Base-by-base conservation (phyloP, 192 early-diverging fungal genomes). In the Tieghemiomyces parasiticus region DNA sequence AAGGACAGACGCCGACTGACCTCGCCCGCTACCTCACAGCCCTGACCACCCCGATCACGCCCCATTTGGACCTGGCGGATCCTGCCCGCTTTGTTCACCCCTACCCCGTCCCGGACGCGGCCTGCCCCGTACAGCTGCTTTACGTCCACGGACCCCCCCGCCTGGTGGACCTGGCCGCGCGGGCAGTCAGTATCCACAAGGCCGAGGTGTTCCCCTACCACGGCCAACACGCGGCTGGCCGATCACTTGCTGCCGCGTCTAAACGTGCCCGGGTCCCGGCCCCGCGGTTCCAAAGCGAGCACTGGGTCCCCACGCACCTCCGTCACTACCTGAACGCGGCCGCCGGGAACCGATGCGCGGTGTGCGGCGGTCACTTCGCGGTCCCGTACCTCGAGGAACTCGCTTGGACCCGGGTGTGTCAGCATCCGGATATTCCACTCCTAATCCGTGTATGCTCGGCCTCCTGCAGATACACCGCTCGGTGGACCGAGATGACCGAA, bases 111-210 rank as follows among this genome's bases (percentile, higher is more conserved):
- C 30, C 50, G 46, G 25, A 59, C 22, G 16, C 53, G 42, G 58
- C 28, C 46, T 20, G 49, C 20, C 10, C 30, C 24, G 64, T 66
- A 24, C 24, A 59, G 22, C 20, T 38, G 22, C 31, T 70, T 59
- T 46, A 59, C 48, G 34, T 25, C 12, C 59, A 34, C 24, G 67
- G 68, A 31, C 51, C 70, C 25, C 72, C 72, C 9, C 60, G 66
- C 2, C 68, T 74, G 30, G 60, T 62, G 45, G 72, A 74, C 38
- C 59, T 70, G 35, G 68, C 68, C 2, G 72, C 72, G 9, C 72
- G 72, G 20, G 26, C 22, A n/a, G n/a, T 50, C n/a, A n/a, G n/a
- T n/a, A n/a, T n/a, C n/a, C n/a, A n/a, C n/a, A n/a, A n/a, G n/a
- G n/a, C n/a, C n/a, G n/a, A n/a, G n/a, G n/a, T n/a, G n/a, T n/a